Base-by-base conservation (phyloP, 331 rosid genomes). In the Malus hybrid region DNA sequence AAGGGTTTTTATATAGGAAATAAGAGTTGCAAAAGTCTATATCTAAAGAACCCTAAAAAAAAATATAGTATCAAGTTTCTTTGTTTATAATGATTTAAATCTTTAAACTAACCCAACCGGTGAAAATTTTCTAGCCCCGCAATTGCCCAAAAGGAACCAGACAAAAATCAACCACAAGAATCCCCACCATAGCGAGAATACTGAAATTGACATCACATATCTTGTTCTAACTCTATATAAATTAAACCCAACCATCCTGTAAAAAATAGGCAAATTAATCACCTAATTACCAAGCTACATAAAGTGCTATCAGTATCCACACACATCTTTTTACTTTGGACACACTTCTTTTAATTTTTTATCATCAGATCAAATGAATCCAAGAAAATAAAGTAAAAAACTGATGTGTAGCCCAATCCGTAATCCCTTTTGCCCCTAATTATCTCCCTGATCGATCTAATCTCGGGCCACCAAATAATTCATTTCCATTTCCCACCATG, bases 181-280 rank as follows among this genome's bases (percentile, higher is more conserved):
- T 78, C 79, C 71, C 78, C 66, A 71, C 82, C 66, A 7, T 20
- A 15, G 55, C 39, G 13, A 56, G 26, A 9, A 57, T 78, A 83
- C 20, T 29, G 24, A 30, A 32, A 74, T 73, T 80, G 84, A 84
- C 93, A 78, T 78, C 87, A 76, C 66, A 75, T 76, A 76, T 63
- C 76, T 76, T 66, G 60, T 12, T 70, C 76, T 53, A 48, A 19
- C 28, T 22, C 19, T 63, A 1, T 57, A 63, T 50, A 70, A 58
- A 63, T 34, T 9, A 68, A 76, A 19, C 7, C 4, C 66, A 28
- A 62, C 36, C 66, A 14, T 57, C 34, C n/a, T 28, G 36, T 62
- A 62, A 36, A 24, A 26, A 73, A 6, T 10, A 29, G 36, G 42
- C 46, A 57, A 82, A 84, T 73, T 87, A 82, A 82, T 81, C 66